These are phyloP conservation scores for Didymella pinodella DNA, from an alignment of 2,329 filamentous ascomycete species.

Conservation along the genomic window DNA sequence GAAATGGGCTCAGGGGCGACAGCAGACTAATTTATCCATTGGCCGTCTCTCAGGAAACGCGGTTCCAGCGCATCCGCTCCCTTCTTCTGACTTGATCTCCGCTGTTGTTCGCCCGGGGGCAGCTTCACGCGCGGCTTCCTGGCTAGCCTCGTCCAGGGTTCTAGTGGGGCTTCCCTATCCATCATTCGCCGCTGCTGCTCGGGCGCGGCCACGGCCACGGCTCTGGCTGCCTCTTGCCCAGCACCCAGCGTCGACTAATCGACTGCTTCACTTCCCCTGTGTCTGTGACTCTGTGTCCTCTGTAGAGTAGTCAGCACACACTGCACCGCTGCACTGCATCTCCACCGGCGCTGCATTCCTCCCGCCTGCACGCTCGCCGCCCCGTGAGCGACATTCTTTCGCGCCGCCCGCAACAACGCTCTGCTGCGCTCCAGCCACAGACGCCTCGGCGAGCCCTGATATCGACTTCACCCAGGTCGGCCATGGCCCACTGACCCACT, in stretches of 20 bases:
- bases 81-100: conserved; percentile 21
- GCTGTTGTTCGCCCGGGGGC: conserved; percentile 3
- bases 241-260: background rate
- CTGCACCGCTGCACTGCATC: conserved; percentile 10
- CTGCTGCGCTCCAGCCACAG: conserved; percentile 35
- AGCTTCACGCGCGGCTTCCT: conserved; percentile 18
- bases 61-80: background rate
- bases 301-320: background rate
- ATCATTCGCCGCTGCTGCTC: conserved; percentile 36
- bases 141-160: conserved; percentile 17
- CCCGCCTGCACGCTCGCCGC: conserved; percentile 13
- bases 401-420: conserved; percentile 22
- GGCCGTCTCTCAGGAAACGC: background rate
- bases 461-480: conserved; percentile 28
- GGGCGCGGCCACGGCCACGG: conserved; percentile 26
- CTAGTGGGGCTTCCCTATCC: conserved; percentile 25
- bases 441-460: conserved; percentile 26
- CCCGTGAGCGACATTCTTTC: conserved; percentile 40
- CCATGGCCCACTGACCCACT: conserved; percentile 48
- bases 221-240: conserved; percentile 27
- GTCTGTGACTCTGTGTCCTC: conserved; percentile 9
- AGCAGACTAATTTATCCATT: conserved; percentile 1
- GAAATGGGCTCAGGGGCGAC: conserved; percentile 10
- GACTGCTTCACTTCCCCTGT: conserved; percentile 14
- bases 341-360: background rate